Conservation (phyloP, 441 rosid genomes). For the Gossypium davidsonii region DNA sequence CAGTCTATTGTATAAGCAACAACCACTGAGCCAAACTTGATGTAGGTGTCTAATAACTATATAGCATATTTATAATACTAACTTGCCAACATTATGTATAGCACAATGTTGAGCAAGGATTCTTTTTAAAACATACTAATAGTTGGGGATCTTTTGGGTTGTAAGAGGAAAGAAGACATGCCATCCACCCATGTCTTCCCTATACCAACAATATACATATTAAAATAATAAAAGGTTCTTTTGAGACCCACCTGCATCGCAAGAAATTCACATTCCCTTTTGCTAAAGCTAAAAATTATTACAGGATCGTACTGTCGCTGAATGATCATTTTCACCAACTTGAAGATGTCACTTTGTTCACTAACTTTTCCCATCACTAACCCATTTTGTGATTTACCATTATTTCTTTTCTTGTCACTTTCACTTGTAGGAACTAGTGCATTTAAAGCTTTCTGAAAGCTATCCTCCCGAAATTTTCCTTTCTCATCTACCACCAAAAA, state of each 20-base stretch:
- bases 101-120: neutral
- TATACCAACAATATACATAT: neutral
- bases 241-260: constrained; percentile 75
- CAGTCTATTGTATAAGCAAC: neutral
- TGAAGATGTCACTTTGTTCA: constrained; percentile 95
- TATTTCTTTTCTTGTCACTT: constrained; percentile 65
- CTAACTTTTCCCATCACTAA: constrained; percentile 64
- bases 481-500: constrained; percentile 92
- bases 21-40: neutral
- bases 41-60: neutral
- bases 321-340: constrained; percentile 94
- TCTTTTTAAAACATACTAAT: neutral
- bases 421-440: constrained; percentile 78
- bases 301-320: constrained; percentile 94
- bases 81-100: neutral
- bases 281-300: constrained; percentile 93
- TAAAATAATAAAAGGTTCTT: neutral
- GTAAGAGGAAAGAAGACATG: neutral
- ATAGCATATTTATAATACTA: neutral
- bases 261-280: constrained; percentile 92
- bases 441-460: constrained; percentile 90
- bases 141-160: neutral
- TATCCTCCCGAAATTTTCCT: constrained; percentile 84
- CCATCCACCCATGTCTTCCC: neutral
- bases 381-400: constrained; percentile 71